These are phyloP conservation scores for Lasiodiplodia sp. DNA, from an alignment of 2,329 filamentous ascomycete genomes.

Conservation along the genomic window DNA sequence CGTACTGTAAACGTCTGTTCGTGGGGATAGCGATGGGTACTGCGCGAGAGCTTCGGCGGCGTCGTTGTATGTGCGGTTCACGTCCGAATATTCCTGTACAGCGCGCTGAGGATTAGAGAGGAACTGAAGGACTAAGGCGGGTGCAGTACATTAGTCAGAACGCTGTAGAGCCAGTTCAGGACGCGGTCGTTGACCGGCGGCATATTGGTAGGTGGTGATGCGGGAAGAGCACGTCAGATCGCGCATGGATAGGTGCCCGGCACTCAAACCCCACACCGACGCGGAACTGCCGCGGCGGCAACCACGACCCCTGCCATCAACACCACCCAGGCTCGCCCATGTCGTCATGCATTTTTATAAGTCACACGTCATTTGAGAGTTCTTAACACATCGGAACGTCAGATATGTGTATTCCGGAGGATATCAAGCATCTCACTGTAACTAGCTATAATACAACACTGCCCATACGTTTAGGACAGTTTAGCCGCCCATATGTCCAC, in stretches of 20 bases:
- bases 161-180: constrained; percentile 93
- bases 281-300: constrained; percentile 9
- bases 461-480: constrained; percentile 14
- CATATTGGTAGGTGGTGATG: constrained; percentile 47
- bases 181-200: constrained; percentile 84
- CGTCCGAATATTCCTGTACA: constrained; percentile 85
- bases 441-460: constrained; percentile 23
- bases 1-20: constrained; percentile 95
- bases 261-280: constrained; percentile 6
- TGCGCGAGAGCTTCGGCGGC: constrained; percentile 81
- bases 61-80: constrained; percentile 91
- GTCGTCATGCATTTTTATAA: background rate
- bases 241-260: constrained; percentile 12
- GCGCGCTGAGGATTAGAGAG: constrained; percentile 43
- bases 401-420: constrained; percentile 16
- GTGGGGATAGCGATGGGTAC: constrained; percentile 80
- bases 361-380: background rate
- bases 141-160: constrained; percentile 65
- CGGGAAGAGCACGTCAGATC: constrained; percentile 11
- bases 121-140: background rate
- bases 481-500: constrained; percentile 10
- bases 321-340: background rate
- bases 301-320: background rate
- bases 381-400: background rate
- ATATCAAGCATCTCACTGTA: constrained; percentile 17